Conservation (phyloP, 192 early-diverging fungal genomes). For the Entophlyctis helioformis region DNA sequence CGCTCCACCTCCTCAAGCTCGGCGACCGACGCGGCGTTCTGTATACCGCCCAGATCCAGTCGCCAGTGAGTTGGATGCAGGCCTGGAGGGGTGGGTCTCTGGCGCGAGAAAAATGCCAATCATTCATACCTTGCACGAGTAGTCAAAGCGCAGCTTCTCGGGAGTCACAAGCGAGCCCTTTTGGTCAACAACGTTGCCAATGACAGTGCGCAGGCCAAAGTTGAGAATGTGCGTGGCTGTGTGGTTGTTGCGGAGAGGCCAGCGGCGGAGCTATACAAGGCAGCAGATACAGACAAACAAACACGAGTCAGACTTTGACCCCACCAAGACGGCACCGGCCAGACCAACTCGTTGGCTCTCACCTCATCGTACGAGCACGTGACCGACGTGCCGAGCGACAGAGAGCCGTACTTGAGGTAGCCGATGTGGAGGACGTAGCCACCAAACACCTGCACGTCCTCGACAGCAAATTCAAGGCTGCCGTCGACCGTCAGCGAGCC, state of each 20-base stretch:
- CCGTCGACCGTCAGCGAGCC: conserved; percentile 78
- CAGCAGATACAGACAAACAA: not conserved
- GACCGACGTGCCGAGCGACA: conserved; percentile 58
- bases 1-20: conserved; percentile 64
- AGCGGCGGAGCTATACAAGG: conserved; percentile 51
- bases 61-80: too few relatives aligned
- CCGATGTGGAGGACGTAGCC: conserved; percentile 96
- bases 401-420: conserved; percentile 77
- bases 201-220: conserved; percentile 77
- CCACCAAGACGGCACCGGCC: not conserved
- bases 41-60: too few relatives aligned
- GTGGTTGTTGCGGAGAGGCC: conserved; percentile 91
- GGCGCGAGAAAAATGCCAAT: too few relatives aligned
- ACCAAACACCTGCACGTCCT: conserved; percentile 84
- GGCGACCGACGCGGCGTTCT: too few relatives aligned
- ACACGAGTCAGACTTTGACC: not conserved
- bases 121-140: conserved; percentile 59
- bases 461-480: conserved; percentile 78
- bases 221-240: conserved; percentile 93
- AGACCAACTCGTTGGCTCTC: not conserved
- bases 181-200: conserved; percentile 76
- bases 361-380: conserved; percentile 75
- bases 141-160: conserved; percentile 97
- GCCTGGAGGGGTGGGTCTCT: conserved; percentile 43
- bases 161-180: conserved; percentile 91